phyloP scores from a whole-genome alignment of 306 rosid genomes.

The Fragaria vesca region DNA sequence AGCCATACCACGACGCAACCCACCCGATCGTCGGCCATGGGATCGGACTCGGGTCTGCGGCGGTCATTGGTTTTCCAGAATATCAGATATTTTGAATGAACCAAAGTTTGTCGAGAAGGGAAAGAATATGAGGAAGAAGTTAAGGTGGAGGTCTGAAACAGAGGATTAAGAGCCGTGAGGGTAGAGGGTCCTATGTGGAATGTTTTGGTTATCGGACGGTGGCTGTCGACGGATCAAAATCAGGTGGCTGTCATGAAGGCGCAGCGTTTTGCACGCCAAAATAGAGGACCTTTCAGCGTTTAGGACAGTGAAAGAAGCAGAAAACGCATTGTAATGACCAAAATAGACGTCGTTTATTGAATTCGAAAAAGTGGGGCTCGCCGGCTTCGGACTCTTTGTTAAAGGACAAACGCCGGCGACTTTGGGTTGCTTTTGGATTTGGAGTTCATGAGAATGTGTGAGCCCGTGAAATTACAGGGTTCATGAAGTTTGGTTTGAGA shows the following conservation, averaged over 20 bases:
- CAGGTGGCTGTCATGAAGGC: not conserved
- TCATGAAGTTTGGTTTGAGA: no score
- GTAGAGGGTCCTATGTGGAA: not conserved
- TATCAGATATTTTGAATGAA: not conserved
- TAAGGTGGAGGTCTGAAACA: not conserved
- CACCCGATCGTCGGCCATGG: conserved; percentile 18
- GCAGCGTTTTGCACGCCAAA: not conserved
- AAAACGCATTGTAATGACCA: not conserved
- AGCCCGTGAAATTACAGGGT: no score
- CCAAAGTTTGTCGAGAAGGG: not conserved
- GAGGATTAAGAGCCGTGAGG: not conserved
- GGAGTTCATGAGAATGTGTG: no score
- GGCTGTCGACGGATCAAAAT: not conserved
- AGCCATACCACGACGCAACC: conserved; percentile 28
- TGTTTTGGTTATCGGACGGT: not conserved
- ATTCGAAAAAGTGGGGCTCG: not conserved
- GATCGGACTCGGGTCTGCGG: not conserved
- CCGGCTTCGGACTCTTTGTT: not conserved
- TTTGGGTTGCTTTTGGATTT: not conserved
- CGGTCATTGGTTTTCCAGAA: not conserved
- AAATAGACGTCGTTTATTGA: not conserved
- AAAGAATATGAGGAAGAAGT: not conserved
- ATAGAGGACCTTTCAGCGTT: not conserved
- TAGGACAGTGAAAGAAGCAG: not conserved
- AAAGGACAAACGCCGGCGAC: not conserved